Percentiles rank a stretch among this genome's conserved stretches.
These are phyloP conservation scores for Eutrema heterophyllum DNA, from an alignment of 345 rosid genomes.

Conservation along the genomic window DNA sequence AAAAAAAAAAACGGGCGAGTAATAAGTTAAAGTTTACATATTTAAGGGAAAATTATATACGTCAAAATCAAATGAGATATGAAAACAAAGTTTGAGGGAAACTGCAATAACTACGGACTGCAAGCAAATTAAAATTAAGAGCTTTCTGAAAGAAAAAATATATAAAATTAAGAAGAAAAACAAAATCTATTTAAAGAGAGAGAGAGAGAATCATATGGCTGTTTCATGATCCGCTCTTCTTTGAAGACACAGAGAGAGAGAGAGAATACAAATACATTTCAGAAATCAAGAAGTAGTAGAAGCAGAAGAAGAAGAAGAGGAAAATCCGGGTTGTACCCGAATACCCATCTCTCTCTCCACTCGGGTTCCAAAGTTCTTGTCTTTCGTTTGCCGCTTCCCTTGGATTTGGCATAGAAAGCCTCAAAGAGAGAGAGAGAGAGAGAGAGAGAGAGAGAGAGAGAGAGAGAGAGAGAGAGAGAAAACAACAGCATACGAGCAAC, in stretches of 20 bases:
- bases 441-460: conserved; percentile 2
- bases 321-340: conserved; percentile 37
- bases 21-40: not conserved
- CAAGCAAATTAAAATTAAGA: not conserved
- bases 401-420: conserved; percentile 17
- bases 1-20: no score
- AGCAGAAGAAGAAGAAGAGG: conserved; percentile 12
- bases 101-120: conserved; percentile 19
- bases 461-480: conserved; percentile 8
- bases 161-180: no score
- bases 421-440: conserved; percentile 14
- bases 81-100: conserved; percentile 16
- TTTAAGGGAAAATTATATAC: not conserved
- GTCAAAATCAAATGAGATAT: conserved; percentile 14
- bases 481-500: conserved; percentile 6
- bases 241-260: not conserved
- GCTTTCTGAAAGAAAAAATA: no score
- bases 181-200: no score
- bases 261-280: conserved; percentile 8
- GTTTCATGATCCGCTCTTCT: conserved; percentile 24
- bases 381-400: conserved; percentile 4
- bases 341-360: conserved; percentile 23
- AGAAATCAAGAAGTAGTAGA: conserved; percentile 13
- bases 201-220: conserved; percentile 20
- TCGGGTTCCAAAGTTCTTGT: conserved; percentile 18